Evolutionary conservation across 768 basidiomycete genomes (phyloP), one percentile per base, ranked within the genome.

Genomic region (Butyriboletus loyo): DNA sequence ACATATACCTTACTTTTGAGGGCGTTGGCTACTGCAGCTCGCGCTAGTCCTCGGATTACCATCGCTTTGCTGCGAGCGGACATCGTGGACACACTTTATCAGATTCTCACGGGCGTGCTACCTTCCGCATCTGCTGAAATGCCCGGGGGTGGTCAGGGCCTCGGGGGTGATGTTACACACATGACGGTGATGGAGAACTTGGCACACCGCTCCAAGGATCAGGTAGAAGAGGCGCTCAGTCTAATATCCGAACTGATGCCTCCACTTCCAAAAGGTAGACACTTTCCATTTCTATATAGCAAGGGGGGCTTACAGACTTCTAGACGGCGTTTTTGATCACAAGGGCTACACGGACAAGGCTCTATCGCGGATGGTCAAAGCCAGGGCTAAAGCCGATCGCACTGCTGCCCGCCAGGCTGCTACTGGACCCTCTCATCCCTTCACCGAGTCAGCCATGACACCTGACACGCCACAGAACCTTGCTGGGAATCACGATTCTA

Each of bases 111-210:
- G 0, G 97, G 97, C 19, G 92, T 98, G 22, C 68, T 96, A 2
- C 93, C 96, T 7, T 84, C 92, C 2, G 65, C 80, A 3, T 73
- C 76, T 30, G 71, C 66, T 28, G 79, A 71, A 43, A 72, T 76
- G 25, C 84, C 86, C 53, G 77, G 75, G 25, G 86, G 39, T 7
- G 57, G 88, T 0, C 91, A 93, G 69, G 91, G 90, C 11, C 72
- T 94, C 1, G 89, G 90, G 27, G 92, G 91, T 40, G 91, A 92
- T 27, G 72, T 95, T 5, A 93, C 92, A 17, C 95, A 98, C 66
- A 94, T 98, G 92, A 88, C 92, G 7, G 92, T 99, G 25, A 92
- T 98, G 86, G 92, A 98, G 72, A 98, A 96, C 68, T 75, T 99
- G 40, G 93, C 93, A 1, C 94, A 98, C 69, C 80, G 94, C 27